These are phyloP conservation scores for Lasiodiplodia sp. DNA, from an alignment of 2,329 filamentous ascomycete genomes.

Conservation along the genomic window DNA sequence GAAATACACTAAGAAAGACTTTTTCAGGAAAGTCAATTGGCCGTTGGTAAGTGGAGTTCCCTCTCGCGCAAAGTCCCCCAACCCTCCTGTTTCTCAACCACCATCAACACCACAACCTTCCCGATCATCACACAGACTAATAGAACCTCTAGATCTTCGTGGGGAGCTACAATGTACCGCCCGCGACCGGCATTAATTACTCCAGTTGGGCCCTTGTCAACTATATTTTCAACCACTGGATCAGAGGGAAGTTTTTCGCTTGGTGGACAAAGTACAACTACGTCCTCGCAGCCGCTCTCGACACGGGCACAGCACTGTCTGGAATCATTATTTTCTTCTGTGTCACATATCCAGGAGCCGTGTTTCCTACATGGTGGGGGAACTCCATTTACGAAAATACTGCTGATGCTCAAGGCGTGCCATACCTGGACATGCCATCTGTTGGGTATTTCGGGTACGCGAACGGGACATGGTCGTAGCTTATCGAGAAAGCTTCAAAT, in stretches of 20 bases:
- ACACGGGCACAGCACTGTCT: constrained; percentile 44
- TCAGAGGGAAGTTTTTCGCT: constrained; percentile 48
- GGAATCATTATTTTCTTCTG: constrained; percentile 43
- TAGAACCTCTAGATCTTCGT: constrained; percentile 33
- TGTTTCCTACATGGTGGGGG: constrained; percentile 44
- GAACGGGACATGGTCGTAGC: constrained; percentile 23
- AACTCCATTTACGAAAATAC: too few relatives aligned
- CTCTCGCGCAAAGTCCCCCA: background rate
- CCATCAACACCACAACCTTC: constrained; percentile 32
- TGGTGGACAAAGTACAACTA: constrained; percentile 86
- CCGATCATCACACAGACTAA: background rate
- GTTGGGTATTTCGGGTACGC: constrained; percentile 40
- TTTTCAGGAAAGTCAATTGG: constrained; percentile 20
- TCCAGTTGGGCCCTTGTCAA: constrained; percentile 74
- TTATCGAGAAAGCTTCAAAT: background rate
- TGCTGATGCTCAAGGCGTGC: constrained; percentile 44
- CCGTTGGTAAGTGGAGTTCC: constrained; percentile 7
- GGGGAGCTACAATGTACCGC: constrained; percentile 54
- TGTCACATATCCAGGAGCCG: constrained; percentile 14
- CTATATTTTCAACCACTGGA: constrained; percentile 71
- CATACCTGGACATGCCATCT: constrained; percentile 44
- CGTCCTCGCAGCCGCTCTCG: constrained; percentile 47
- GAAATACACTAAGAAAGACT: constrained; percentile 61
- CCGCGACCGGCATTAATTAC: constrained; percentile 75
- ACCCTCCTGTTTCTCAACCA: constrained; percentile 58